phyloP scores from a whole-genome alignment of 768 basidiomycete genomes.

The Collybia sp. region DNA sequence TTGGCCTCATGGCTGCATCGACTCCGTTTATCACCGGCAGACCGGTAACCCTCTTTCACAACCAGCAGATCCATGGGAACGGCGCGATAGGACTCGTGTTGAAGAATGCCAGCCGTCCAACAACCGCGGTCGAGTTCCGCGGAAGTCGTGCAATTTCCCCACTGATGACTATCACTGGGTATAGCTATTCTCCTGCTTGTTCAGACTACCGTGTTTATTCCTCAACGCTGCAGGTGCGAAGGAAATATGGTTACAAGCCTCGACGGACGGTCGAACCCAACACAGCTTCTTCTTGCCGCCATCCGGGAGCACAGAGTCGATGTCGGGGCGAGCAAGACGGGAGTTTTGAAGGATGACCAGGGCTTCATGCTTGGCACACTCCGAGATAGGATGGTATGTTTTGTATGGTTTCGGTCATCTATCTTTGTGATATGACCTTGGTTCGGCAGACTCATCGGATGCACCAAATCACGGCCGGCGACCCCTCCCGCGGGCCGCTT shows the following conservation, averaged over 20 bases:
- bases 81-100: slow-evolving; percentile 72
- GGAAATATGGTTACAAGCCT: slow-evolving; percentile 69
- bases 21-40: slow-evolving; percentile 80
- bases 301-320: slow-evolving; percentile 36
- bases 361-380: slow-evolving; percentile 51
- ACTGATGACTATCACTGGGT: slow-evolving; percentile 54
- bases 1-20: slow-evolving; percentile 66
- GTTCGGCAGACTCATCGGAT: slow-evolving; percentile 36
- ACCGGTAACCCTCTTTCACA: slow-evolving; percentile 63
- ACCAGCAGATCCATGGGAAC: slow-evolving; percentile 46
- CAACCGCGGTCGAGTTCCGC: slow-evolving; percentile 24
- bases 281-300: slow-evolving; percentile 50
- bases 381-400: slow-evolving; percentile 21
- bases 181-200: slow-evolving; percentile 4
- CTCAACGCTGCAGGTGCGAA: slow-evolving; percentile 41
- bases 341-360: slow-evolving; percentile 46
- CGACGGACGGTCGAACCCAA: slow-evolving; percentile 48
- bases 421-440: not conserved
- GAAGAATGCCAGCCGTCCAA: slow-evolving; percentile 3
- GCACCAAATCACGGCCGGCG: slow-evolving; percentile 63
- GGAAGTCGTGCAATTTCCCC: slow-evolving; percentile 40
- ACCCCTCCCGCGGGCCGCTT: slow-evolving; percentile 64
- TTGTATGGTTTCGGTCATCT: not conserved
- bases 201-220: not conserved
- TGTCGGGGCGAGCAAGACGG: slow-evolving; percentile 10